Percentiles rank a stretch among this genome's conserved stretches.
Conservation (phyloP, 2,329 filamentous ascomycete genomes). For the Periconia sp. region DNA sequence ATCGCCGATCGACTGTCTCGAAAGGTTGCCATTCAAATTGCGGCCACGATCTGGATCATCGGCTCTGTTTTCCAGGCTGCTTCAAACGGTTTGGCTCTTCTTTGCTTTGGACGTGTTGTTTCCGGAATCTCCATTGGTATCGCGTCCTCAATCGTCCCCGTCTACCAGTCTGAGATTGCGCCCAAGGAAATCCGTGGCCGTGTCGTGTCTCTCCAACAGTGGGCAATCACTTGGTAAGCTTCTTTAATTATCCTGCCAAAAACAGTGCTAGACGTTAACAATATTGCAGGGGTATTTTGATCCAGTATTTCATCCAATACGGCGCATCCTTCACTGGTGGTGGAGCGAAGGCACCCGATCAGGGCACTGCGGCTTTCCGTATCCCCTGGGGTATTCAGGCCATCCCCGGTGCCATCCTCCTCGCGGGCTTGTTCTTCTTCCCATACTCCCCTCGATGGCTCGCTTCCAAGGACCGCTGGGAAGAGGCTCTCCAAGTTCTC, state of each 20-base stretch:
- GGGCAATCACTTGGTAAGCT: conserved; percentile 66
- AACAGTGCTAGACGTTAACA: conserved; percentile 17
- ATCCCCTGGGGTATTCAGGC: conserved; percentile 49
- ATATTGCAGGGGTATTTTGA: conserved; percentile 58
- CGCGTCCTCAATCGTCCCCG: conserved; percentile 86
- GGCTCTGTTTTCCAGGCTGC: conserved; percentile 46
- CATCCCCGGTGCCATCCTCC: conserved; percentile 43
- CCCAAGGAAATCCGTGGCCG: conserved; percentile 53
- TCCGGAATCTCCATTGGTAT: conserved; percentile 86
- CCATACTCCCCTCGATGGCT: conserved; percentile 67
- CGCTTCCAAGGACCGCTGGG: conserved; percentile 67
- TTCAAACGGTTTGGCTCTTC: conserved; percentile 42
- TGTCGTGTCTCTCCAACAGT: conserved; percentile 67
- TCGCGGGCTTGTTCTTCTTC: conserved; percentile 46
- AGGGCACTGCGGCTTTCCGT: conserved; percentile 46
- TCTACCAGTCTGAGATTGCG: conserved; percentile 87
- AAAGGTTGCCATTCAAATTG: conserved; percentile 47
- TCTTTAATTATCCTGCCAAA: conserved; percentile 7
- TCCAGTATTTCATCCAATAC: conserved; percentile 69
- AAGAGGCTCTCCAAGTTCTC: conserved; percentile 60
- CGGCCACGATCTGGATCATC: conserved; percentile 49
- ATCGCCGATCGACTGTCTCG: conserved; percentile 51
- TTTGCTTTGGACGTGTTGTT: conserved; percentile 66
- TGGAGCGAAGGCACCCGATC: conserved; percentile 42
- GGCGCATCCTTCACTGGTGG: conserved; percentile 59